Base-by-base conservation (phyloP, 371 early-diverging fungal species). In the Smittium culicis region DNA sequence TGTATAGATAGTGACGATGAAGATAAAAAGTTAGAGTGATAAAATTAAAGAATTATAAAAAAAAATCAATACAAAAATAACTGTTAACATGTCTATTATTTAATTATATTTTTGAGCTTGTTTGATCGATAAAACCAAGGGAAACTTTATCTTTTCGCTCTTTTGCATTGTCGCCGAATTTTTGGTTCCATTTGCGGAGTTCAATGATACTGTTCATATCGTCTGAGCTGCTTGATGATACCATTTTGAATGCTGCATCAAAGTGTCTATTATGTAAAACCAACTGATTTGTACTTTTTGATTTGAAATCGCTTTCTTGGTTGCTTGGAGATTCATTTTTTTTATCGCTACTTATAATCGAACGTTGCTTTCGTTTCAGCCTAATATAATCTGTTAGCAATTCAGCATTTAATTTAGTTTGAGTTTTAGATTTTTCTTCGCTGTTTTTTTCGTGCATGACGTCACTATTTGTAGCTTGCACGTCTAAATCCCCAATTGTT, bases 101-200 rank as follows among this genome's bases (percentile, higher is more conserved):
- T n/a, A n/a, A n/a, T n/a, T n/a, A n/a, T n/a, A n/a, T n/a, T n/a
- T n/a, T n/a, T n/a, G n/a, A n/a, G n/a, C n/a, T n/a, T n/a, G n/a
- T 45, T 45, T 45, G 60, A 27, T 61, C 66, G 28, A 69, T 70
- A 64, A 76, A 76, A 0, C 76, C 76, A 29, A 76, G 72, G 20
- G 73, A 60, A 2, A 65, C 35, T 64, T 71, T 71, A 61, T 69
- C 71, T 24, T 72, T 72, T 34, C 75, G 69, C 28, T 69, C 71
- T 63, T 73, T 73, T 1, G 83, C 85, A 1, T 88, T 89, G 72
- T 92, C 92, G 27, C 95, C 95, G 74, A 85, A 93, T 73, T 82
- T 71, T 58, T 79, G 79, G 72, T 93, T 90, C 94, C 94, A 93
- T 79, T 93, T 92, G 59, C 88, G 79, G 68, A 93, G 79, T 74